A percentile compares a stretch with the other conserved stretches of the same genome.
These are phyloP conservation scores for Cymbopogon flexuosus DNA, from an alignment of 202 grass and related monocot genomes.

Conservation along the genomic window DNA sequence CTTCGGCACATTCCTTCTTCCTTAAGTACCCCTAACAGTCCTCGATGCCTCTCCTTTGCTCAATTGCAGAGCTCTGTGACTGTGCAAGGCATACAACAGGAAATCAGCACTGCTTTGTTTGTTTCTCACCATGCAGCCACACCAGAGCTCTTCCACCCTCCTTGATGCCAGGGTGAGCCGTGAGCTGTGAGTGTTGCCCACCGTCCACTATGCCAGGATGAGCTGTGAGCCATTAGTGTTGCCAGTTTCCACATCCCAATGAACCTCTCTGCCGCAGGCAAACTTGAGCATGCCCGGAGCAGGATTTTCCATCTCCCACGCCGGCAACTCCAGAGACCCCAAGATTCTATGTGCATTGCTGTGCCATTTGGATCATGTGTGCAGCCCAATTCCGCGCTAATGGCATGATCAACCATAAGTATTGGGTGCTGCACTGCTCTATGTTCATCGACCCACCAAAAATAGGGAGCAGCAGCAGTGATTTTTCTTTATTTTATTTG, in stretches of 20 bases:
- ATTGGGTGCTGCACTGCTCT: not conserved
- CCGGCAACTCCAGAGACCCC: not conserved
- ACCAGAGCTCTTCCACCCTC: not conserved
- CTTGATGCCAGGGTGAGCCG: not conserved
- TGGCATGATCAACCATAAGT: not conserved
- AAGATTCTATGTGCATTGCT: not conserved
- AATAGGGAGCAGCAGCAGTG: not conserved
- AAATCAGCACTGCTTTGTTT: not conserved
- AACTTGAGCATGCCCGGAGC: not conserved
- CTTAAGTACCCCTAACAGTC: not conserved
- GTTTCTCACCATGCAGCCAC: not conserved
- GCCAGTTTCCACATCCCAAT: not conserved
- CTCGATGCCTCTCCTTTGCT: not conserved
- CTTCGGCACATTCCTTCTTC: not conserved
- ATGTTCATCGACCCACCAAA: not conserved
- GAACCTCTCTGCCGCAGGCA: not conserved
- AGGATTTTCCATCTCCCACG: not conserved
- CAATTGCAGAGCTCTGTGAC: not conserved
- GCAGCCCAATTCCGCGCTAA: not conserved
- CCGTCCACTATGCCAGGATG: too few relatives aligned
- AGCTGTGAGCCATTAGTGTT: too few relatives aligned
- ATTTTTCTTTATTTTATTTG: not conserved
- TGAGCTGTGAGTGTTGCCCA: too few relatives aligned
- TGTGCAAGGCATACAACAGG: not conserved
- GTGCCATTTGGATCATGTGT: not conserved